phyloP scores from a whole-genome alignment of 495 filamentous ascomycete genomes.

The Staphylotrichum longicolle region DNA sequence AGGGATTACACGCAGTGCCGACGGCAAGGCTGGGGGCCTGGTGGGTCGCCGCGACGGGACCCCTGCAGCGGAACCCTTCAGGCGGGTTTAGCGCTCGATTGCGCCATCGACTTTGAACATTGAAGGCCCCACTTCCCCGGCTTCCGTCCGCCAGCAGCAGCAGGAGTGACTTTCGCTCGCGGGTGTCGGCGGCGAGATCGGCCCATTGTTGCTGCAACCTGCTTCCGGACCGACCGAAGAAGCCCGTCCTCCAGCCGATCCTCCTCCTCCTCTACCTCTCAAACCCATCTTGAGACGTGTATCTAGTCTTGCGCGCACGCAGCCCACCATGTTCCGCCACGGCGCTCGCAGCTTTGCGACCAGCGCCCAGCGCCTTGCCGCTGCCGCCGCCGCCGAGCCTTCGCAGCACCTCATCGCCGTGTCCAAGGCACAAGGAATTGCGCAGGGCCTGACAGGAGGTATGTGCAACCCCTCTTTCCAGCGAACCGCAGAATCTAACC shows the following conservation, averaged over 20 bases:
- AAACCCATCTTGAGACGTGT: not conserved
- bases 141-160: not conserved
- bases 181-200: slow-evolving; percentile 9
- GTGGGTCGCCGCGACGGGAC: not conserved
- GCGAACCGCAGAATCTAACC: not conserved
- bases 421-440: slow-evolving; percentile 78
- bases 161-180: too few relatives aligned
- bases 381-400: slow-evolving; percentile 30
- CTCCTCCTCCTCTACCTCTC: not conserved
- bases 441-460: slow-evolving; percentile 86
- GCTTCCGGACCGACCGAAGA: not conserved
- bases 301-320: too few relatives aligned
- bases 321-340: slow-evolving; percentile 49
- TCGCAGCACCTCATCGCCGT: slow-evolving; percentile 48
- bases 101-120: slow-evolving; percentile 21
- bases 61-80: slow-evolving; percentile 22
- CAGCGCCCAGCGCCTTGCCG: slow-evolving; percentile 42
- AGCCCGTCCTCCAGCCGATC: not conserved
- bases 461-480: slow-evolving; percentile 20
- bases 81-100: slow-evolving; percentile 26
- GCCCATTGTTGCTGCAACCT: slow-evolving; percentile 4
- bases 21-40: slow-evolving; percentile 9
- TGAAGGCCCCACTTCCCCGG: slow-evolving; percentile 11
- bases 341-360: slow-evolving; percentile 51
- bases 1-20: slow-evolving; percentile 10